phyloP scores from a whole-genome alignment of 2,329 filamentous ascomycete genomes.

The Berkeleyomyces rouxiae region DNA sequence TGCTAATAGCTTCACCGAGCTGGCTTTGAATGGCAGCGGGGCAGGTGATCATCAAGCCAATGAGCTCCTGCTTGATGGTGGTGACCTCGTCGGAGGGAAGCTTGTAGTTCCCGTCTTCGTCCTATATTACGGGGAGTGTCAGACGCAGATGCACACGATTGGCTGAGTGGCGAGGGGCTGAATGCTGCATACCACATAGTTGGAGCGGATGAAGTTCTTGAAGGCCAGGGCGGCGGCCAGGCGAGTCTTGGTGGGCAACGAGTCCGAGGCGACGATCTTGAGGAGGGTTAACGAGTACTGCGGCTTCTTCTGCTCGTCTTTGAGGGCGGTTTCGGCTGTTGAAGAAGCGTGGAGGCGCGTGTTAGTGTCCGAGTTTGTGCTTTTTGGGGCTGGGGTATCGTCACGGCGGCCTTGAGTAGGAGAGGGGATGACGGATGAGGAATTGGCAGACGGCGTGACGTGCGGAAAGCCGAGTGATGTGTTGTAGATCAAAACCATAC shows the following conservation, averaged over 20 bases:
- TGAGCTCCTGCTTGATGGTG: conserved; percentile 87
- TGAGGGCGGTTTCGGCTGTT: conserved; percentile 66
- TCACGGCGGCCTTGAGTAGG: background rate
- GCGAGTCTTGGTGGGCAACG: conserved; percentile 59
- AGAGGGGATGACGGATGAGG: background rate
- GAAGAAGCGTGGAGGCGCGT: background rate
- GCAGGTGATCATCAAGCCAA: conserved; percentile 90
- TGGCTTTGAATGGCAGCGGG: conserved; percentile 79
- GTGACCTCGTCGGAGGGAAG: conserved; percentile 65
- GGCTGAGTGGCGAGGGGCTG: conserved; percentile 14
- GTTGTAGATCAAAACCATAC: conserved; percentile 26
- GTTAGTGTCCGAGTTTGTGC: conserved; percentile 15
- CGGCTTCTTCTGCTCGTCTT: conserved; percentile 63
- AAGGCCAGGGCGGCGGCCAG: conserved; percentile 84
- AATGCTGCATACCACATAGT: conserved; percentile 53
- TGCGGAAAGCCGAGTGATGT: background rate
- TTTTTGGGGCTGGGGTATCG: conserved; percentile 16
- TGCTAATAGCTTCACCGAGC: conserved; percentile 87
- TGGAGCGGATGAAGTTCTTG: conserved; percentile 93
- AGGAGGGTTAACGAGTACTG: conserved; percentile 79
- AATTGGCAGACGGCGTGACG: no score
- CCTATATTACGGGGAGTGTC: conserved; percentile 25
- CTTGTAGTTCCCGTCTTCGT: conserved; percentile 90
- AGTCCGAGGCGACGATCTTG: conserved; percentile 68
- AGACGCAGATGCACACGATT: background rate